Evolutionary conservation across 176 grass and related monocot genomes (phyloP), one percentile per base, ranked within the genome.

Genomic region (Ensete ventricosum): DNA sequence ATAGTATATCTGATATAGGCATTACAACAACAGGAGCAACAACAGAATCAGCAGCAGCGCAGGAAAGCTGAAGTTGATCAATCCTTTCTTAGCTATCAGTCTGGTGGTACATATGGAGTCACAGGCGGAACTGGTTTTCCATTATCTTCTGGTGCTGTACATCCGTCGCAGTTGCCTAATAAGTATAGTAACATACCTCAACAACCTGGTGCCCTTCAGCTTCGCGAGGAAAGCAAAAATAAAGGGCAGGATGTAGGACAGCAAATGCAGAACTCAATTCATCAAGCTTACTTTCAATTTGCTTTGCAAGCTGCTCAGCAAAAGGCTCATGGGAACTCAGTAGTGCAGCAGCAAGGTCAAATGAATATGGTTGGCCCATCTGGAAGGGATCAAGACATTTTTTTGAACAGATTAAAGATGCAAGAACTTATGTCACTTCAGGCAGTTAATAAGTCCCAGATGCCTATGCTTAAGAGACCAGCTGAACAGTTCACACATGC

Each of bases 381-480:
- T 53, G 9, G 77, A 21, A 87, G 87, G 52, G 84, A 93, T 76
- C 87, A 93, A 74, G 87, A 93, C 20, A 67, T 74, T 73, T 59
- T 80, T 73, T 67, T 77, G 72, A 93, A 87, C 80, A 81, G 81
- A 9, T 82, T 82, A 0, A 94, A 91, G 76, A 75, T 94, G 78
- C 95, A 98, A 80, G 95, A 98, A 66, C 75, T 98, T 24, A 82
- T 89, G 88, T 78, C 90, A 55, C 52, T 89, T 81, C 90, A 87
- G 77, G 75, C 81, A 16, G 72, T 69, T 43, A 82, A 53, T 0
- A 81, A 87, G 55, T 73, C 76, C 10, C 84, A 89, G 53, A n/a
- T 16, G 48, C 24, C 78, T 21, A 85, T 87, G 80, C 83, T 77
- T 55, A 86, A 82, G 81, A 80, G 82, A 11, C 79, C 81, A 34